phyloP scores from a whole-genome alignment of 306 rosid genomes.

The Cucumis hystrix region DNA sequence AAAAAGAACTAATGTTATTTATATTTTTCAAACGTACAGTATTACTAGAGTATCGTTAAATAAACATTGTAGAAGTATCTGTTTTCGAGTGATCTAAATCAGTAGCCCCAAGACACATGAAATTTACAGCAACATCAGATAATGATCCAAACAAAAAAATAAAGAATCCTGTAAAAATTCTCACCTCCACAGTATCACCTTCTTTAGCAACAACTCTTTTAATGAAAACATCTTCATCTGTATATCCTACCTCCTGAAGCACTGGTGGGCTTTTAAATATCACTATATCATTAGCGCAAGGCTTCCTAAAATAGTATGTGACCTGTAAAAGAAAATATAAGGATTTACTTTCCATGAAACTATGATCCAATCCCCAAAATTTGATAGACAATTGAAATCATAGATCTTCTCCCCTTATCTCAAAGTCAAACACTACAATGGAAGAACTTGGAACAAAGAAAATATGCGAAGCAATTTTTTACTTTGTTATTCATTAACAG shows the following conservation, averaged over 20 bases:
- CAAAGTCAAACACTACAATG: not conserved
- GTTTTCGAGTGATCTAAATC: not conserved
- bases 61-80: not conserved
- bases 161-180: not conserved
- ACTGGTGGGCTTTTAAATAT: conserved; percentile 93
- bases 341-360: not conserved
- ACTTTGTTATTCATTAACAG: not conserved
- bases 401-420: not conserved
- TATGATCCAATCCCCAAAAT: not conserved
- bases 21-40: not conserved
- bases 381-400: not conserved
- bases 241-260: conserved; percentile 90
- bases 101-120: not conserved
- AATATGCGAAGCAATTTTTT: not conserved
- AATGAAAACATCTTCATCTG: conserved; percentile 83
- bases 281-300: conserved; percentile 84
- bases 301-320: conserved; percentile 83
- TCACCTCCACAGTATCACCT: conserved; percentile 90
- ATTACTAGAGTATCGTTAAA: not conserved
- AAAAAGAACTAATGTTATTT: not conserved
- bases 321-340: conserved; percentile 43
- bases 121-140: not conserved
- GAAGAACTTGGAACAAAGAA: not conserved
- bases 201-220: conserved; percentile 84
- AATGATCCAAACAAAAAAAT: not conserved